A percentile compares a stretch with the other conserved stretches of the same genome.
Evolutionary conservation across 2,329 filamentous ascomycete genomes (phyloP).

Genomic region (Cyphellophora europaea): DNA sequence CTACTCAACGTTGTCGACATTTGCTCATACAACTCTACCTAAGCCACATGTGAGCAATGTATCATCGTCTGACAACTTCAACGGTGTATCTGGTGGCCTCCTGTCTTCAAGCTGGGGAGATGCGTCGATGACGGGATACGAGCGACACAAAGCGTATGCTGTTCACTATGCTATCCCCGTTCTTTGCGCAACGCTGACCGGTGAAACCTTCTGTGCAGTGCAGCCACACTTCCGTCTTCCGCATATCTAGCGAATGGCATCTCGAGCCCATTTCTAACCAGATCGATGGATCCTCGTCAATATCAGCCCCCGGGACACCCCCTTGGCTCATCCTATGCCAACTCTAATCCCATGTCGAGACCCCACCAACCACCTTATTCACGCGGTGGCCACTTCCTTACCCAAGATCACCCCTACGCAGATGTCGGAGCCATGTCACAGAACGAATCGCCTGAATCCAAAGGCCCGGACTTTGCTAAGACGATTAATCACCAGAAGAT

Average conservation of each 20-base stretch:
- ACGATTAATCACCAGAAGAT: conserved; percentile 28
- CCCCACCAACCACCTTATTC: neutral
- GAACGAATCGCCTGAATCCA: conserved; percentile 17
- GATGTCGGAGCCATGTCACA: neutral
- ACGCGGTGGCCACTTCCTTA: neutral
- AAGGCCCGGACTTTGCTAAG: conserved; percentile 34
- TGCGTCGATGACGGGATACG: conserved; percentile 11
- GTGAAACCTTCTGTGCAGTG: too few species aligned
- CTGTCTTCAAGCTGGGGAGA: conserved; percentile 19
- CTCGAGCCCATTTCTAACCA: neutral
- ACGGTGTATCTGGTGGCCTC: conserved; percentile 13
- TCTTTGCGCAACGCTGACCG: too few species aligned
- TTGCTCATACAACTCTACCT: conserved; percentile 32
- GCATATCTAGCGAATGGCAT: neutral
- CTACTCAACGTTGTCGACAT: conserved; percentile 41
- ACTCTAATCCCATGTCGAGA: neutral
- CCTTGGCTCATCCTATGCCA: neutral
- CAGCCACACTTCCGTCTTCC: neutral
- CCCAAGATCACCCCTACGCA: neutral
- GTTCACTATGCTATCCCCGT: too few species aligned
- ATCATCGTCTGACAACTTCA: conserved; percentile 13
- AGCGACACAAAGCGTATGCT: conserved; percentile 9
- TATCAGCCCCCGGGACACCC: neutral
- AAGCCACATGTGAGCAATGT: conserved; percentile 26
- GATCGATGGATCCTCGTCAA: neutral